phyloP scores from a whole-genome alignment of 2,329 filamentous ascomycete genomes.

The Paradendryphiella salina region DNA sequence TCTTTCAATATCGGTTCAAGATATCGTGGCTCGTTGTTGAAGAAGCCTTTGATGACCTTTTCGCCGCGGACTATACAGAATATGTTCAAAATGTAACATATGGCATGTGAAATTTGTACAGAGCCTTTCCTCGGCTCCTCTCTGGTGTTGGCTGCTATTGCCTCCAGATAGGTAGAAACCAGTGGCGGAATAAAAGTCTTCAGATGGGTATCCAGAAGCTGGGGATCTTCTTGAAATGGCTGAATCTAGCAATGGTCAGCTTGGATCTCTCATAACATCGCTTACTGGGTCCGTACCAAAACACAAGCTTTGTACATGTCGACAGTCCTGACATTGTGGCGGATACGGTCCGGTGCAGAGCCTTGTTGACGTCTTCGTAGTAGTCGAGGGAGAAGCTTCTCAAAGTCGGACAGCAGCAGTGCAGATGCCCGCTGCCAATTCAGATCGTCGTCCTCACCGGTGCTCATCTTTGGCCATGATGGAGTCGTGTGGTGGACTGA shows the following conservation, averaged over 20 bases:
- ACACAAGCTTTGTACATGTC: conserved; percentile 49
- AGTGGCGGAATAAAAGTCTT: conserved; percentile 74
- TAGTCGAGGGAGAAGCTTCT: conserved; percentile 40
- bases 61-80: conserved; percentile 94
- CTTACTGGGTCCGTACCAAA: conserved; percentile 26
- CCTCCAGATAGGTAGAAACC: conserved; percentile 73
- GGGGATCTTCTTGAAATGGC: conserved; percentile 92
- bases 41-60: conserved; percentile 87
- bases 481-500: conserved; percentile 1
- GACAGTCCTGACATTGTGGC: conserved; percentile 44
- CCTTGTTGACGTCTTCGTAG: conserved; percentile 43
- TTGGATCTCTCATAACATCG: neutral
- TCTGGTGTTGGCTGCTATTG: conserved; percentile 52
- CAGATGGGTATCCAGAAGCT: conserved; percentile 84
- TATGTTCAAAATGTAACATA: conserved; percentile 80
- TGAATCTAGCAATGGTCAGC: conserved; percentile 60
- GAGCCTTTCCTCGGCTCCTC: conserved; percentile 27
- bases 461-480: conserved; percentile 33
- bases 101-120: conserved; percentile 55
- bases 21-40: conserved; percentile 86
- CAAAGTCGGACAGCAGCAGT: conserved; percentile 37
- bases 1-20: conserved; percentile 78
- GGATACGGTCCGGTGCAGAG: conserved; percentile 32
- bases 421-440: conserved; percentile 51
- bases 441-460: conserved; percentile 52